Conservation (phyloP, 176 grass and related monocot species). For the Metroxylon sagu region DNA sequence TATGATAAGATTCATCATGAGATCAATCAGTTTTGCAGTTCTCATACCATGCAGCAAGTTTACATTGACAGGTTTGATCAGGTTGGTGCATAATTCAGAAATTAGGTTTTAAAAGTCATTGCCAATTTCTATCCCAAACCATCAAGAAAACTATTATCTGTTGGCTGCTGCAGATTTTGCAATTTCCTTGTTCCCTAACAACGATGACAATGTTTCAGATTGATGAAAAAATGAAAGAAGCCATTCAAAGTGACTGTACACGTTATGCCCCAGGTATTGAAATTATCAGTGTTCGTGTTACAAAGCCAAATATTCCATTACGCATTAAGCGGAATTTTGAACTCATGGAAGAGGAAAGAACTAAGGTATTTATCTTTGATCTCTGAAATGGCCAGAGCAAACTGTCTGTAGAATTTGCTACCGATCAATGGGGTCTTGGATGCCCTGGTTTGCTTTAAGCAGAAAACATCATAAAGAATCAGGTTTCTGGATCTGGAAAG, state of each 20-base stretch:
- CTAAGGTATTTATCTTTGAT: constrained; percentile 58
- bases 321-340: constrained; percentile 93
- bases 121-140: too few relatives aligned
- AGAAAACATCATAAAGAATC: too few relatives aligned
- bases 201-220: constrained; percentile 41
- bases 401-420: too few relatives aligned
- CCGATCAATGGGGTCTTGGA: too few relatives aligned
- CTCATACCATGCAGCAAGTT: constrained; percentile 92
- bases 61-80: constrained; percentile 99
- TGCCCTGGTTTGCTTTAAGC: too few relatives aligned
- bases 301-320: constrained; percentile 84
- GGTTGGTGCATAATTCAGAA: constrained; percentile 23
- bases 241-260: constrained; percentile 94
- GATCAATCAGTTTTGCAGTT: constrained; percentile 99
- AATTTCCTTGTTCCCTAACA: too few relatives aligned
- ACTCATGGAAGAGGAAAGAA: constrained; percentile 97
- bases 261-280: constrained; percentile 95
- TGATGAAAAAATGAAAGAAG: constrained; percentile 98
- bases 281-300: constrained; percentile 91
- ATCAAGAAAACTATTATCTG: too few relatives aligned
- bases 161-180: too few relatives aligned
- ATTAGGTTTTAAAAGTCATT: too few relatives aligned
- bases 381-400: not conserved
- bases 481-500: too few relatives aligned
- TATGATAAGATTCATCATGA: constrained; percentile 99